Evolutionary conservation across 768 basidiomycete genomes (phyloP).

Genomic region (Strobilomyces confusus): DNA sequence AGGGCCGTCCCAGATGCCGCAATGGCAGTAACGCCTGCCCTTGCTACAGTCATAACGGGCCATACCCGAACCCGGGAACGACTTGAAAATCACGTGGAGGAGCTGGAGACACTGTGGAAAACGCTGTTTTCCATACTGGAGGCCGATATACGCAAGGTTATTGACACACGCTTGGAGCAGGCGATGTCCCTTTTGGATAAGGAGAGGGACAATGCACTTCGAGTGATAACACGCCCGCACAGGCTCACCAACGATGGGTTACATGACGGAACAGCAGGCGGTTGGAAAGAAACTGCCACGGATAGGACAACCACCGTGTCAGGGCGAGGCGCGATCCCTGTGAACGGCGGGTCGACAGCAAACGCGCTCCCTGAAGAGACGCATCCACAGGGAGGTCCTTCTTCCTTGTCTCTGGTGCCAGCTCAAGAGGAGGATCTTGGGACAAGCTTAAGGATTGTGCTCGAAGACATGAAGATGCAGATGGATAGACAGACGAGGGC

Average conservation of each 20-base stretch:
- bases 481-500: conserved; percentile 46
- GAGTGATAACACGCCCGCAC: conserved; percentile 19
- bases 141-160: conserved; percentile 37
- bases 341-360: conserved; percentile 5
- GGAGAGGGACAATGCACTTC: conserved; percentile 27
- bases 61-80: conserved; percentile 42
- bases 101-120: conserved; percentile 45
- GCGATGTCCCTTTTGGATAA: conserved; percentile 33
- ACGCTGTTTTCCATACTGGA: conserved; percentile 41
- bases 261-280: conserved; percentile 6
- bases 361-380: conserved; percentile 11
- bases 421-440: conserved; percentile 20
- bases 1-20: conserved; percentile 41
- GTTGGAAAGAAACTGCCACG: conserved; percentile 8
- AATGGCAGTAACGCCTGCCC: conserved; percentile 40
- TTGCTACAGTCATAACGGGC: conserved; percentile 41
- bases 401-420: conserved; percentile 12
- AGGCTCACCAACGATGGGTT: conserved; percentile 4
- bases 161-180: conserved; percentile 30
- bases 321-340: conserved; percentile 8
- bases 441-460: conserved; percentile 31
- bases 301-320: conserved; percentile 13
- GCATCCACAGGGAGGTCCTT: conserved; percentile 9
- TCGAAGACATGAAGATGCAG: conserved; percentile 45
- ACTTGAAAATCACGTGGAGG: conserved; percentile 36